Evolutionary conservation across 108 stramenopile species (phyloP), one percentile per base, ranked within the genome.

Genomic region (Craspedostauros australis): DNA sequence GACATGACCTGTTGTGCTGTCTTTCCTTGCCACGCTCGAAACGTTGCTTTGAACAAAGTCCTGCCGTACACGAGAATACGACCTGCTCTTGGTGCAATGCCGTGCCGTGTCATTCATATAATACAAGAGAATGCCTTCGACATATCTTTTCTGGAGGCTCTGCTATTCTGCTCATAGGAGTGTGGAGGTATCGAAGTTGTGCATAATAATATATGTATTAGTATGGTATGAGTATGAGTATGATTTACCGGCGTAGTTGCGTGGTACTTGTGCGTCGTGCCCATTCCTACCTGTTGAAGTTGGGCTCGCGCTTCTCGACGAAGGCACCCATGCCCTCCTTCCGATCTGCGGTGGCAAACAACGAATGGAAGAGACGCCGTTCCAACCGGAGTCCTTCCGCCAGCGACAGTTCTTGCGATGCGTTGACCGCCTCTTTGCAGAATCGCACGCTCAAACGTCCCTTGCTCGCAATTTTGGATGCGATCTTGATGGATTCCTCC

Each of bases 261-360:
- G 23, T 7, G 30, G 54, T 72, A 90, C 47, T 83, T 77, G 60
- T 91, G 68, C 34, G 45, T n/a, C n/a, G n/a, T n/a, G n/a, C n/a
- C n/a, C n/a, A n/a, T n/a, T n/a, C n/a, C n/a, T n/a, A n/a, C n/a
- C n/a, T n/a, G n/a, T 57, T 86, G 50, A 88, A 95, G 21, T 87
- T 64, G 22, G 96, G 70, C 5, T 64, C 48, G 30, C 96, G 71
- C 73, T 97, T 97, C 43, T 93, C 94, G 33, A 89, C 64, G 63
- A 97, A 97, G 8, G 96, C 96, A 5, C 68, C 44, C 96, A 95
- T 97, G 4, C 96, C 81, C 77, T 99, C 99, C 72, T 96, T 98
- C 70, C 96, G 99, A 59, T 99, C 99, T 36, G 85, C 82, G 20
- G 96, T 89, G 7, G 96, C 96, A 79, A 99, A 99, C 41, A 92